Conservation (phyloP, 2,329 filamentous ascomycete species). For the Xylariaceae sp. region DNA sequence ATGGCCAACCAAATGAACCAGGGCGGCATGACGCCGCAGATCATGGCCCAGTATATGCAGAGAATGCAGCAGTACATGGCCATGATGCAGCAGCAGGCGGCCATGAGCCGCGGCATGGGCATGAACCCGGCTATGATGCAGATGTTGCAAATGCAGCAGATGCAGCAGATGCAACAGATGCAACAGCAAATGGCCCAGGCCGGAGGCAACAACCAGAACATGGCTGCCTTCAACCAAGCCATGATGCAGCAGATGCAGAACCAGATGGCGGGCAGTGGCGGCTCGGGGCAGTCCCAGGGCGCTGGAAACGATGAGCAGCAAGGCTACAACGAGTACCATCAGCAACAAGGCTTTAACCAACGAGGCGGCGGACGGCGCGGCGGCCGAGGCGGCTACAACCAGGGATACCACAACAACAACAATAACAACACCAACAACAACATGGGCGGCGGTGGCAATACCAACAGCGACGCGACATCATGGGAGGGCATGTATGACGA, state of each 20-base stretch:
- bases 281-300: slow-evolving; percentile 32
- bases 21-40: slow-evolving; percentile 76
- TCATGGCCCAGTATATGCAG: slow-evolving; percentile 98
- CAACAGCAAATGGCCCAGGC: slow-evolving; percentile 42
- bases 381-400: slow-evolving; percentile 34
- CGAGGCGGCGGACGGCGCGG: slow-evolving; percentile 28
- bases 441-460: slow-evolving; percentile 40
- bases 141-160: slow-evolving; percentile 70
- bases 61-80: slow-evolving; percentile 97
- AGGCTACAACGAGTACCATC: slow-evolving; percentile 23
- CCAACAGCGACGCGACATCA: slow-evolving; percentile 64
- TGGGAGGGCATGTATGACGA: slow-evolving; percentile 99
- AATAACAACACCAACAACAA: slow-evolving; percentile 48
- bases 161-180: slow-evolving; percentile 64
- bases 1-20: slow-evolving; percentile 30
- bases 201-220: slow-evolving; percentile 33
- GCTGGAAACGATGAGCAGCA: slow-evolving; percentile 28
- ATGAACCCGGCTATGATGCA: slow-evolving; percentile 74
- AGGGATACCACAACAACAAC: slow-evolving; percentile 33
- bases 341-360: slow-evolving; percentile 26
- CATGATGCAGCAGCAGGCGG: slow-evolving; percentile 92
- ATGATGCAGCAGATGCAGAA: slow-evolving; percentile 54
- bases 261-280: slow-evolving; percentile 32
- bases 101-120: slow-evolving; percentile 67
- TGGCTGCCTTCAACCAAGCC: slow-evolving; percentile 43